Evolutionary conservation across 2,329 filamentous ascomycete genomes (phyloP).

Genomic region (Apiospora phragmitis): DNA sequence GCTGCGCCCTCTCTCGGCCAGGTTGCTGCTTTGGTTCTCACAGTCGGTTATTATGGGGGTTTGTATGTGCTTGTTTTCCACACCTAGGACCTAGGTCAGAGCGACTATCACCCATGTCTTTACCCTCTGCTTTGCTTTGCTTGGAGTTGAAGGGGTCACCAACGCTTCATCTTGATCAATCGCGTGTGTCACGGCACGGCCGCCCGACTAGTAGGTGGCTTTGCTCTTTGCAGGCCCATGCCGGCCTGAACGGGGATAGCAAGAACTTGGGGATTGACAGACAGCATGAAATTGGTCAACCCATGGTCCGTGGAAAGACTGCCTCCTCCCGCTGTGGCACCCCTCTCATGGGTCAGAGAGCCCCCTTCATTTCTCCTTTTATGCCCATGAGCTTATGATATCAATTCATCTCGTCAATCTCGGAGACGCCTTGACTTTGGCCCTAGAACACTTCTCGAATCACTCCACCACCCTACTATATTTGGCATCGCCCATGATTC

Average conservation of each 20-base stretch:
- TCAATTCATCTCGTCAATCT: conserved; percentile 16
- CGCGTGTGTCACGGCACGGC: conserved; percentile 4
- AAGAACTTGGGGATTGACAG: conserved; percentile 8
- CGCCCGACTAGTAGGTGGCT: conserved; percentile 3
- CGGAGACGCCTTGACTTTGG: conserved; percentile 16
- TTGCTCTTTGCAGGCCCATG: background rate
- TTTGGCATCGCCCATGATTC: conserved; percentile 7
- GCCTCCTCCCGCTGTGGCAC: conserved; percentile 15
- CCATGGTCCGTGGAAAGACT: conserved; percentile 14
- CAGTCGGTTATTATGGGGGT: background rate
- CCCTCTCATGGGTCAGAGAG: background rate
- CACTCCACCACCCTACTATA: background rate
- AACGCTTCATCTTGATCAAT: conserved; percentile 8
- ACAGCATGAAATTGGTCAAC: conserved; percentile 10
- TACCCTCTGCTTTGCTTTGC: background rate
- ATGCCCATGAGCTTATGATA: conserved; percentile 13
- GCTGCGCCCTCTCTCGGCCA: conserved; percentile 6
- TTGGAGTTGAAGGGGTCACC: background rate
- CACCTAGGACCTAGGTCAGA: background rate
- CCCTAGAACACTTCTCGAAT: conserved; percentile 8
- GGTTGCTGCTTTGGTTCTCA: background rate
- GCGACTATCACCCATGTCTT: background rate
- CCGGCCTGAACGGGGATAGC: background rate
- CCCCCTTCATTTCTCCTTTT: conserved; percentile 7
- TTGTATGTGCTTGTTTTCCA: background rate